Conservation (phyloP, 495 filamentous ascomycete genomes). For the Hypoxylon fragiforme region DNA sequence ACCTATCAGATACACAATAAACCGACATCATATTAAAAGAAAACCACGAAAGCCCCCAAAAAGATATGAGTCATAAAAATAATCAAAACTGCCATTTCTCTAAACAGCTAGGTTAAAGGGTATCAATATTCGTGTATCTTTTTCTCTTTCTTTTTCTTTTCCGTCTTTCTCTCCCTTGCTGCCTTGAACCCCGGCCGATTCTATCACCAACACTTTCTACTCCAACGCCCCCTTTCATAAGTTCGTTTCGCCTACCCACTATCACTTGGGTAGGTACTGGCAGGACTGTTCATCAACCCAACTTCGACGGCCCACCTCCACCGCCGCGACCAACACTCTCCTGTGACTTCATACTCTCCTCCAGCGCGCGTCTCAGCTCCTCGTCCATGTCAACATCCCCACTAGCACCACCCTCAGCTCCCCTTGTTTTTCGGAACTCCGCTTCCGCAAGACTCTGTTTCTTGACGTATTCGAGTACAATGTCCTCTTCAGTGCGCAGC, state of each 20-base stretch:
- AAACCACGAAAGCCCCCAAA: background rate
- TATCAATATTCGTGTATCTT: slow-evolving; percentile 9
- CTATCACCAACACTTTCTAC: too few relatives aligned
- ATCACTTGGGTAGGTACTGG: too few relatives aligned
- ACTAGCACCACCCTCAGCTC: slow-evolving; percentile 17
- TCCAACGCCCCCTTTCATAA: too few relatives aligned
- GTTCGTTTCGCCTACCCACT: slow-evolving; percentile 1
- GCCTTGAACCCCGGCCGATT: background rate
- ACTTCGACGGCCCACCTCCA: slow-evolving; percentile 30
- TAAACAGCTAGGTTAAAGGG: slow-evolving; percentile 2
- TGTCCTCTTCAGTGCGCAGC: slow-evolving; percentile 66
- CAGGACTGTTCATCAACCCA: too few relatives aligned
- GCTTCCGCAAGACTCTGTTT: slow-evolving; percentile 74
- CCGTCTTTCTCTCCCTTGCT: background rate
- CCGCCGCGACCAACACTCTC: slow-evolving; percentile 7
- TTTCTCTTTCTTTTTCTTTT: background rate
- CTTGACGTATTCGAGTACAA: slow-evolving; percentile 76
- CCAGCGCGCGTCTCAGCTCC: slow-evolving; percentile 50
- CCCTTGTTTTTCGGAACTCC: slow-evolving; percentile 45
- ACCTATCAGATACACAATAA: too few relatives aligned
- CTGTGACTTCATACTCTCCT: slow-evolving; percentile 49
- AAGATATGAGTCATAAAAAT: background rate
- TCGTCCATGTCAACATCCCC: slow-evolving; percentile 42
- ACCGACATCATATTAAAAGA: too few relatives aligned
- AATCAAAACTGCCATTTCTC: background rate